Percentiles rank a stretch among this genome's conserved stretches.
Evolutionary conservation across 345 rosid genomes (phyloP).

Genomic region (Bruguiera gymnorhiza): DNA sequence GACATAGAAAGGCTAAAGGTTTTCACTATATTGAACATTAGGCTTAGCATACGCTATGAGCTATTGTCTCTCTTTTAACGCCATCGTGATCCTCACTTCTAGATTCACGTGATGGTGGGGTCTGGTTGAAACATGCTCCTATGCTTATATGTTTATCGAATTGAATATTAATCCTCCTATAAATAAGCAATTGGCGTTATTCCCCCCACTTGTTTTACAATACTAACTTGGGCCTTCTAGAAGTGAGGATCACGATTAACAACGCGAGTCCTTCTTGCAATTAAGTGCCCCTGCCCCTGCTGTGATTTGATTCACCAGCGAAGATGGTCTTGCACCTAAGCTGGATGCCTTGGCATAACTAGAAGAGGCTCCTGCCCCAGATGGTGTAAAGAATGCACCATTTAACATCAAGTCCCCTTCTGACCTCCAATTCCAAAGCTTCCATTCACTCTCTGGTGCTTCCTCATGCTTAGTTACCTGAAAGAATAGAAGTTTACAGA

Average conservation of each 20-base stretch:
- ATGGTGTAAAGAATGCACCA: constrained; percentile 26
- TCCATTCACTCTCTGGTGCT: constrained; percentile 22
- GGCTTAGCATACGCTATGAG: no score
- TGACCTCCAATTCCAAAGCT: constrained; percentile 33
- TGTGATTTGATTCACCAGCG: constrained; percentile 22
- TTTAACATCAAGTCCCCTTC: constrained; percentile 25
- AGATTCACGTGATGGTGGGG: no score
- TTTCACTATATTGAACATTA: no score
- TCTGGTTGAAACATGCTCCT: no score
- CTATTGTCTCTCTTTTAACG: no score
- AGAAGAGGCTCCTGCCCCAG: constrained; percentile 25
- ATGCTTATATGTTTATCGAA: no score
- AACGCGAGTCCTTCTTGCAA: constrained; percentile 30
- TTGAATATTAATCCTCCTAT: no score
- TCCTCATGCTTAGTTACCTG: constrained; percentile 34
- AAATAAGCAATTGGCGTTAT: no score
- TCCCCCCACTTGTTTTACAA: no score
- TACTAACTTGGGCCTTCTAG: constrained; percentile 3
- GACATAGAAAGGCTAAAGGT: no score
- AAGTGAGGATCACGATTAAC: no score
- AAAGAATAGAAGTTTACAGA: neutral
- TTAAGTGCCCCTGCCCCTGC: constrained; percentile 24
- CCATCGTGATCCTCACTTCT: neutral
- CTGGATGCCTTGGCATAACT: constrained; percentile 30
- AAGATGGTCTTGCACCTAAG: constrained; percentile 28